Conservation (phyloP, 2,329 filamentous ascomycete species). For the Claviceps digitariae region DNA sequence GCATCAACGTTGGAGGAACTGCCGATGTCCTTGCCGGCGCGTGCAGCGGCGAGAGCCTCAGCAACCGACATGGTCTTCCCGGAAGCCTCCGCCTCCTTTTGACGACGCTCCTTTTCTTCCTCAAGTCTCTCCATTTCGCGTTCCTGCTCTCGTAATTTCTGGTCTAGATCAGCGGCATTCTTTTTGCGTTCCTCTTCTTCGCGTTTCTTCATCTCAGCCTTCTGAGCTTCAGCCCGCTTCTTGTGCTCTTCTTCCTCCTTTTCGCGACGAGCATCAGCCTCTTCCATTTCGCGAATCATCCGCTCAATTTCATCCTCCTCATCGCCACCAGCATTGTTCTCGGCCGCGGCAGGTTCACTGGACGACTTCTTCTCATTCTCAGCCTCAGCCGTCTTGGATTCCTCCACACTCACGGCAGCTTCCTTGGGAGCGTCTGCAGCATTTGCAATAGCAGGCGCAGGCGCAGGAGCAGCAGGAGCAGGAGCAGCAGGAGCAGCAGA, state of each 20-base stretch:
- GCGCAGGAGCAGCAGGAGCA: too few relatives aligned
- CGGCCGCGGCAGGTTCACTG: constrained; percentile 17
- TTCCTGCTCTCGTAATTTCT: constrained; percentile 59
- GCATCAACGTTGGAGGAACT: constrained; percentile 24
- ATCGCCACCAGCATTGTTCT: constrained; percentile 19
- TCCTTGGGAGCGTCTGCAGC: constrained; percentile 4
- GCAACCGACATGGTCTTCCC: constrained; percentile 33
- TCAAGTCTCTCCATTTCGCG: constrained; percentile 60
- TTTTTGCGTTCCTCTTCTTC: constrained; percentile 29
- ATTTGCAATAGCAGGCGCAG: background rate
- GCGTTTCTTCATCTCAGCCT: constrained; percentile 34
- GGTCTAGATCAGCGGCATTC: constrained; percentile 43
- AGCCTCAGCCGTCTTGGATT: constrained; percentile 5
- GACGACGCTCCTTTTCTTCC: constrained; percentile 52
- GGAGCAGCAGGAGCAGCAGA: background rate
- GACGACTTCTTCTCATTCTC: constrained; percentile 16
- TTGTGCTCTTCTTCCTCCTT: constrained; percentile 30
- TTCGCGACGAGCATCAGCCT: constrained; percentile 36
- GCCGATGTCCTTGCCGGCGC: constrained; percentile 26
- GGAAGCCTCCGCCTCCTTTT: constrained; percentile 35
- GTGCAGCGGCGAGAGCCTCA: constrained; percentile 33
- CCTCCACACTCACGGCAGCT: background rate
- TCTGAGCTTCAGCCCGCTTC: constrained; percentile 34
- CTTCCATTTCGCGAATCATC: constrained; percentile 50
- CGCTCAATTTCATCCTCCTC: constrained; percentile 45